phyloP scores from a whole-genome alignment of 805 yeast genomes.

The Starmera amethionina region DNA sequence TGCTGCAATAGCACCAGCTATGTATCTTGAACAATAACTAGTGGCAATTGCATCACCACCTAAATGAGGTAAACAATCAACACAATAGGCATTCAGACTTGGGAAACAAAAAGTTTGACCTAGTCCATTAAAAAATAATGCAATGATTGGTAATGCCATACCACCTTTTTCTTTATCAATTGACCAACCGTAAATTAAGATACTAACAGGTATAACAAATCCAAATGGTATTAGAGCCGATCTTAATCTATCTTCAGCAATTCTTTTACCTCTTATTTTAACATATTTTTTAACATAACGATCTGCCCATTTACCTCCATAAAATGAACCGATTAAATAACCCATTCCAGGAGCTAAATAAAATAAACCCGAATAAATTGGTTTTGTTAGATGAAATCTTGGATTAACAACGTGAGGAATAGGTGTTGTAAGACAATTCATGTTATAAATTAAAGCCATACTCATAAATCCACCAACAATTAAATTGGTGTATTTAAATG shows the following conservation, averaged over 20 bases:
- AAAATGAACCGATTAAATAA: slow-evolving; percentile 35
- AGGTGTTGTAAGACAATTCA: slow-evolving; percentile 45
- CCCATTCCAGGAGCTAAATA: slow-evolving; percentile 53
- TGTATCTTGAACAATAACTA: slow-evolving; percentile 39
- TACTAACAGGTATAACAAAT: slow-evolving; percentile 32
- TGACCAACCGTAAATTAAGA: slow-evolving; percentile 46
- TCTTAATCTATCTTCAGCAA: slow-evolving; percentile 44
- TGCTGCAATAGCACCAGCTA: slow-evolving; percentile 42
- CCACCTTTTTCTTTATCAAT: slow-evolving; percentile 42
- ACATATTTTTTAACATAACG: slow-evolving; percentile 33
- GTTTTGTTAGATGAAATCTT: slow-evolving; percentile 36
- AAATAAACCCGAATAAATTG: slow-evolving; percentile 41
- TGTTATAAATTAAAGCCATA: slow-evolving; percentile 32
- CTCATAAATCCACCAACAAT: slow-evolving; percentile 33
- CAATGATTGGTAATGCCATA: slow-evolving; percentile 41
- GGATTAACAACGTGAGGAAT: slow-evolving; percentile 48
- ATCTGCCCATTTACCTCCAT: slow-evolving; percentile 49
- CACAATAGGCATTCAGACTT: slow-evolving; percentile 45
- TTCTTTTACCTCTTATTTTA: slow-evolving; percentile 26
- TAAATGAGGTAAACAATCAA: slow-evolving; percentile 45
- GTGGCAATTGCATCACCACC: slow-evolving; percentile 48
- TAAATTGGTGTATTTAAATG: slow-evolving; percentile 34
- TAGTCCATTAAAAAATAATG: slow-evolving; percentile 37
- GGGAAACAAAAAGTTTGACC: slow-evolving; percentile 46
- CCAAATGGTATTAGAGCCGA: slow-evolving; percentile 30